Conservation (phyloP, 257 asterid species). For the Solanum piurae region DNA sequence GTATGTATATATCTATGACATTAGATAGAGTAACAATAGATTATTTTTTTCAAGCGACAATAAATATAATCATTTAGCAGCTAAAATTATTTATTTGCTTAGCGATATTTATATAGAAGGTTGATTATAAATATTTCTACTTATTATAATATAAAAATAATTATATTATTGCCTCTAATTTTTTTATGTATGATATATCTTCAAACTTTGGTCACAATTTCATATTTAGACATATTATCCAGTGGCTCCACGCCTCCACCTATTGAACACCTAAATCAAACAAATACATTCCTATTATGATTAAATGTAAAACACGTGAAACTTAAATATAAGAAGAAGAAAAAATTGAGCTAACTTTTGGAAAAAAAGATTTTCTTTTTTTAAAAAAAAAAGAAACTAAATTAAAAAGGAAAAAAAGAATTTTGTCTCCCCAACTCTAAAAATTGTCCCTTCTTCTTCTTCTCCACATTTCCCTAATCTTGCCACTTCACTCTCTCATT, state of each 20-base stretch:
- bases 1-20: too few relatives aligned
- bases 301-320: not conserved
- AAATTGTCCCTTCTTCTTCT: not conserved
- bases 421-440: not conserved
- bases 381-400: not conserved
- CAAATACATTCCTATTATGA: not conserved
- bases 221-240: not conserved
- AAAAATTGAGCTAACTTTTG: too few relatives aligned
- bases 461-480: not conserved
- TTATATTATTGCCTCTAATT: too few relatives aligned
- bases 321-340: not conserved
- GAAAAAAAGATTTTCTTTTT: not conserved
- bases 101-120: too few relatives aligned
- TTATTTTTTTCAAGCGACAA: too few relatives aligned
- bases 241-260: not conserved
- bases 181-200: not conserved
- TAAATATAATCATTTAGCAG: too few relatives aligned
- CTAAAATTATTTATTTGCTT: too few relatives aligned
- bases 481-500: not conserved
- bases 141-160: too few relatives aligned
- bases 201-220: not conserved
- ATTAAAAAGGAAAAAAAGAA: not conserved
- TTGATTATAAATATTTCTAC: too few relatives aligned
- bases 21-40: too few relatives aligned
- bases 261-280: not conserved